A percentile compares a stretch with the other conserved stretches of the same genome.
These are phyloP conservation scores for Kodamaea laetipori DNA, from an alignment of 805 yeast genomes.

Conservation along the genomic window DNA sequence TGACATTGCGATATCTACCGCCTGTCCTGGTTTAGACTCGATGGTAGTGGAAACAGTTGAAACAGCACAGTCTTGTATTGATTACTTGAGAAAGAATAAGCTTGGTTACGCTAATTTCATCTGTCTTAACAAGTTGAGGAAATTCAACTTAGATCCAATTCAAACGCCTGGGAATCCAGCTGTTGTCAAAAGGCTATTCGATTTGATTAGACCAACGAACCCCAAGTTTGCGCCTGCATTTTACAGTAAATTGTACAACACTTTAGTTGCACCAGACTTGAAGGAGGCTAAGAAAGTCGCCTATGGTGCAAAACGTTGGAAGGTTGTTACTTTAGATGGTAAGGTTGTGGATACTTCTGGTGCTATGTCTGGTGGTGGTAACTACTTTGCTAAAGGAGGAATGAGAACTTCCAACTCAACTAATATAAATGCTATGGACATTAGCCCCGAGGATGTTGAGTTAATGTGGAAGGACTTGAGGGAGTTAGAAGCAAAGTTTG, in stretches of 20 bases:
- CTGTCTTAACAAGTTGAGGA: constrained; percentile 70
- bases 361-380: constrained; percentile 97
- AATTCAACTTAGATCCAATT: constrained; percentile 57
- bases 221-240: constrained; percentile 81
- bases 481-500: constrained; percentile 56
- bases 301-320: constrained; percentile 73
- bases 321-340: constrained; percentile 93
- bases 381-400: constrained; percentile 65
- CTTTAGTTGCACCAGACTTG: constrained; percentile 79
- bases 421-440: constrained; percentile 28
- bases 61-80: constrained; percentile 65
- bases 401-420: constrained; percentile 59
- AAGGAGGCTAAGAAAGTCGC: constrained; percentile 87
- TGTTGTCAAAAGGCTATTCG: constrained; percentile 79
- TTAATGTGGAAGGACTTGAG: constrained; percentile 53
- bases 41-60: constrained; percentile 84
- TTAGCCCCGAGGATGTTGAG: constrained; percentile 58
- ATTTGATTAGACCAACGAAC: constrained; percentile 70
- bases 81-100: constrained; percentile 75
- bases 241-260: constrained; percentile 81
- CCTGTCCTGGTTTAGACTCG: constrained; percentile 87
- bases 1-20: constrained; percentile 94
- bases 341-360: constrained; percentile 91
- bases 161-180: constrained; percentile 65
- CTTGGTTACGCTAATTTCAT: constrained; percentile 91